Evolutionary conservation across 306 rosid genomes (phyloP), one percentile per base, ranked within the genome.

Genomic region (Ormosia emarginata): DNA sequence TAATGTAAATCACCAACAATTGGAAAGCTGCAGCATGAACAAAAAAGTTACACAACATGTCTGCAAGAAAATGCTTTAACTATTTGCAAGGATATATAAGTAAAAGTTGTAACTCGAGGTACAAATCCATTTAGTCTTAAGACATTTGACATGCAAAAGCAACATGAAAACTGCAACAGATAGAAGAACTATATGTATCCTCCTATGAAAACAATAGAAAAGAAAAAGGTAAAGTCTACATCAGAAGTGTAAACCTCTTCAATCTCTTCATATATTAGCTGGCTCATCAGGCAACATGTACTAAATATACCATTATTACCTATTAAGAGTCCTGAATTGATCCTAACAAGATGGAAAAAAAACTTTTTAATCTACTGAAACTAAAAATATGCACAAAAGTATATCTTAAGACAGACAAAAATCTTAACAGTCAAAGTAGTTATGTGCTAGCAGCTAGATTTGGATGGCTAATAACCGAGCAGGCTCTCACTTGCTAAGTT

Each of bases 401-500:
- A 55, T 30, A 55, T 30, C 10, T 30, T 44, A 36, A 49, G 37
- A 37, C 10, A 50, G 71, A 62, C 44, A 6, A 72, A 73, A 36
- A 41, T 34, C 79, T 58, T 6, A 66, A 71, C 30, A 37, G 15
- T 24, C n/a, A 75, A 10, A 40, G 74, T 57, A 68, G 59, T 1
- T 9, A 49, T 58, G 24, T 57, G 8, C 53, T 49, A 58, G 75
- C 69, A 15, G 50, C 40, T 11, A 70, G 67, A 40, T 70, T 58
- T 39, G 75, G 73, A 67, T 14, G 32, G 32, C 9, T 15, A 70
- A 30, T 69, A 69, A 62, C 74, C 75, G 52, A 69, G 81, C 66
- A 24, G 67, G 74, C 68, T 52, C 91, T 87, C 89, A 91, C 97
- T 91, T 89, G 90, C 89, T 88, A 86, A 77, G 83, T 85, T 93